Evolutionary conservation across 2,329 filamentous ascomycete genomes (phyloP), one percentile per base, ranked within the genome.

Genomic region (Cordyceps tenuipes): DNA sequence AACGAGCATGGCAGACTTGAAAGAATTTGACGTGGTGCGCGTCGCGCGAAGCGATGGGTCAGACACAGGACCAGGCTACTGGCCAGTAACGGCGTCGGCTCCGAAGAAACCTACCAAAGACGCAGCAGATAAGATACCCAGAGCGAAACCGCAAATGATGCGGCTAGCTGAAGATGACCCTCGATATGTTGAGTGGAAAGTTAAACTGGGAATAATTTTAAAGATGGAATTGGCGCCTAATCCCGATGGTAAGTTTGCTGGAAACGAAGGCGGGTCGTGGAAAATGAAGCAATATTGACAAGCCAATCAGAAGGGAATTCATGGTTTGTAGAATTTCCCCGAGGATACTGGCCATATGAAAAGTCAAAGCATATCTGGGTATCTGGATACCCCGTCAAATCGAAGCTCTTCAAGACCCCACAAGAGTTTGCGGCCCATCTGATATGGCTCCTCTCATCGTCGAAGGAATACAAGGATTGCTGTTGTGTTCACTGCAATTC

Each of bases 341-440:
- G 70, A 26, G 76, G 76, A 2, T 78, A 78, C 65, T 78, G 76
- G 76, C 67, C 78, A 3, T 78, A 78, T 60, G 73, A 78, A 64
- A 76, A 76, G 53, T 77, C 76, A 4, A 78, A 78, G 61, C 76
- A 80, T 61, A 76, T 79, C 21, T 78, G 76, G 71, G 73, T 80
- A 4, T 80, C 77, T 5, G 78, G 78, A 9, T 79, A 79, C 61
- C 78, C 78, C 5, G 69, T 75, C 62, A 79, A 79, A 62, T 66
- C 72, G 39, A 80, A 78, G 66, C 69, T 79, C 5, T 82, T 77
- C 66, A 80, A 78, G 66, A 79, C 76, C 48, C 79, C 80, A 0
- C 78, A 80, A 60, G 80, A 82, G 63, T 81, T 82, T 61, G 77
- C 76, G 5, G 70, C 79, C 9, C 80, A 82, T 62, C 63, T 80